phyloP scores from a whole-genome alignment of 495 filamentous ascomycete species.

The Aspergillus homomorphus region DNA sequence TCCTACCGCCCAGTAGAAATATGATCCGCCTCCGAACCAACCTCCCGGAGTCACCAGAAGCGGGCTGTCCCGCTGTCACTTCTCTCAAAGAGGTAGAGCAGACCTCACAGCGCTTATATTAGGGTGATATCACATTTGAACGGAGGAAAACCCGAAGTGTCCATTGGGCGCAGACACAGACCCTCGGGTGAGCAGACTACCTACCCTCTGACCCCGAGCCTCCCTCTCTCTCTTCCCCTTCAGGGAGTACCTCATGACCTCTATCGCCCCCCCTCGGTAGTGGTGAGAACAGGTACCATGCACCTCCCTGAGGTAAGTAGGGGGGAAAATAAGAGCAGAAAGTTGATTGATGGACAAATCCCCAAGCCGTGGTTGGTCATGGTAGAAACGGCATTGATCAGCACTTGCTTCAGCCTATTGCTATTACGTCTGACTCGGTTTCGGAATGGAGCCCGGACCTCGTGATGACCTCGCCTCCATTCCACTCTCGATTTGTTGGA shows the following conservation, averaged over 20 bases:
- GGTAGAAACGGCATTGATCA: too few relatives aligned
- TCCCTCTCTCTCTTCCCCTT: too few relatives aligned
- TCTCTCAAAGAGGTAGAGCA: neutral
- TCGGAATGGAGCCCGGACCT: constrained; percentile 3
- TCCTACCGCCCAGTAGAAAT: constrained; percentile 14
- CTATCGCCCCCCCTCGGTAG: neutral
- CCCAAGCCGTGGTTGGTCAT: too few relatives aligned
- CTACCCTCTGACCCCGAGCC: neutral
- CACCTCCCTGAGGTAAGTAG: neutral
- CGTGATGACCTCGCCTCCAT: neutral
- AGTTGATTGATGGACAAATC: neutral
- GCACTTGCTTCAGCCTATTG: neutral
- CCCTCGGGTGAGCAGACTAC: neutral
- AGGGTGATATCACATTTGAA: neutral
- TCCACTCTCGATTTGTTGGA: neutral
- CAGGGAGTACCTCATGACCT: neutral
- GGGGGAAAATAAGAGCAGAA: neutral
- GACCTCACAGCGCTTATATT: neutral
- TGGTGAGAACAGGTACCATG: neutral
- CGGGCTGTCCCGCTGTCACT: constrained; percentile 22
- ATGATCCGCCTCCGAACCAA: constrained; percentile 16
- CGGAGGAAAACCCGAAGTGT: neutral
- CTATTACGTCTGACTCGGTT: neutral
- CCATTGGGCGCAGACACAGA: neutral
- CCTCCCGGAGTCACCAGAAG: constrained; percentile 13